These are phyloP conservation scores for Fusarium odoratissimum DNA, from an alignment of 2,329 filamentous ascomycete species.

Conservation along the genomic window DNA sequence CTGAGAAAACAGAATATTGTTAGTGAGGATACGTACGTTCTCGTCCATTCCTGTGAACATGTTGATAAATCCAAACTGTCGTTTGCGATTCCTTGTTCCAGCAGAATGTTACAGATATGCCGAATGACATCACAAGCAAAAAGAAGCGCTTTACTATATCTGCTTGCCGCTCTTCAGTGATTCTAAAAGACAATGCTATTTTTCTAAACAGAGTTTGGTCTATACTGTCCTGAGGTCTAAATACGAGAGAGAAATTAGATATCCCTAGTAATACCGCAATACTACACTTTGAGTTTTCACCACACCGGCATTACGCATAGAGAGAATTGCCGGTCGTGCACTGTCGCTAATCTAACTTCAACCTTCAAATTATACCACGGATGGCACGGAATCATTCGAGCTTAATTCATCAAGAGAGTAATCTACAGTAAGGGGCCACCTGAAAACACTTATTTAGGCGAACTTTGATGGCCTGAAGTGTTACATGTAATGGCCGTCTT, in stretches of 20 bases:
- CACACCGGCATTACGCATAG: background rate
- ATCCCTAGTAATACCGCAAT: background rate
- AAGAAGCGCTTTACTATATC: background rate
- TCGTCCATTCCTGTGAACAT: rapidly evolving
- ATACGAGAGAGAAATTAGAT: background rate
- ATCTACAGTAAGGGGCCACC: background rate
- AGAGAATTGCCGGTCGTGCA: background rate
- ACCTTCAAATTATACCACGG: too few relatives aligned
- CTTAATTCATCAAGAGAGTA: too few relatives aligned
- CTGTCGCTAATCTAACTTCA: background rate
- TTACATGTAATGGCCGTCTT: background rate
- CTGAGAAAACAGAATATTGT: too few relatives aligned
- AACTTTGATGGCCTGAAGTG: background rate
- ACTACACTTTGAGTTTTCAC: background rate
- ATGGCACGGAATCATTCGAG: background rate
- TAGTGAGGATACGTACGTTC: too few relatives aligned
- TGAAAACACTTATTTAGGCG: background rate
- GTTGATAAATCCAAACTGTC: rapidly evolving
- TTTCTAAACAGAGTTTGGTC: rapidly evolving
- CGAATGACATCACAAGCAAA: too few relatives aligned
- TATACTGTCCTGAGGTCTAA: background rate
- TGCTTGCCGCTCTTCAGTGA: too few relatives aligned
- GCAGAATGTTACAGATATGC: too few relatives aligned
- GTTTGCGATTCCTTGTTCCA: rapidly evolving
- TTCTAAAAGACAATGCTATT: too few relatives aligned